phyloP scores from a whole-genome alignment of 2,329 filamentous ascomycete genomes.

The Cladorrhinum sp. region DNA sequence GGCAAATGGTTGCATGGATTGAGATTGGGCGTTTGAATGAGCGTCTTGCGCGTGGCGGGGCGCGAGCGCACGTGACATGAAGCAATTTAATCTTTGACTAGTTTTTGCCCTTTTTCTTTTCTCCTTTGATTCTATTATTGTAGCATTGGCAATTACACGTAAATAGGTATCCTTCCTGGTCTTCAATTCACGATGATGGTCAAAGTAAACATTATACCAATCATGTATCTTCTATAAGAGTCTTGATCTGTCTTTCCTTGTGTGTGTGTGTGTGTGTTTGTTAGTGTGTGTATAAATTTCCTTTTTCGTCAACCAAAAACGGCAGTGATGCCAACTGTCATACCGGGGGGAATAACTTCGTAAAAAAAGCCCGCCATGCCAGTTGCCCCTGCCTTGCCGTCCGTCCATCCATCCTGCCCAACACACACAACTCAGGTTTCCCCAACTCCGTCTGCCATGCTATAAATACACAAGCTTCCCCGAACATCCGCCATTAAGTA shows the following conservation, averaged over 20 bases:
- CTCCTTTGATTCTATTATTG: no score
- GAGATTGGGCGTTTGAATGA: not conserved
- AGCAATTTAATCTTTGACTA: not conserved
- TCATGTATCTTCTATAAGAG: not conserved
- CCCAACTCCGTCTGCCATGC: not conserved
- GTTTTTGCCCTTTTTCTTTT: not conserved
- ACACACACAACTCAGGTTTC: not conserved
- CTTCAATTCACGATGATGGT: not conserved
- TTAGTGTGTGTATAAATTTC: not conserved
- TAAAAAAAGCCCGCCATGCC: not conserved
- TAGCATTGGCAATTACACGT: no score
- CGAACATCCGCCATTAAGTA: slow-evolving; percentile 8
- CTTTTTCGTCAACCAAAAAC: not conserved
- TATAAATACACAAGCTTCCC: slow-evolving; percentile 3
- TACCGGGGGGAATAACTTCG: not conserved
- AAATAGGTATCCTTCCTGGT: no score
- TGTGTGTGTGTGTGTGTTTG: not conserved
- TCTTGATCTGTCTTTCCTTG: not conserved
- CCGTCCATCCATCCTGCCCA: slow-evolving; percentile 1
- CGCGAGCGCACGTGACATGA: not conserved
- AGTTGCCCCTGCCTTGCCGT: not conserved
- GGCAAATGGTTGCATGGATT: not conserved
- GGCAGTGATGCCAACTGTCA: not conserved
- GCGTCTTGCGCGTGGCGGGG: not conserved
- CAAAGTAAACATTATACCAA: not conserved